A percentile compares a stretch with the other conserved stretches of the same genome.
Conservation (phyloP, 2,329 filamentous ascomycete species). For the Claviceps paspali region DNA sequence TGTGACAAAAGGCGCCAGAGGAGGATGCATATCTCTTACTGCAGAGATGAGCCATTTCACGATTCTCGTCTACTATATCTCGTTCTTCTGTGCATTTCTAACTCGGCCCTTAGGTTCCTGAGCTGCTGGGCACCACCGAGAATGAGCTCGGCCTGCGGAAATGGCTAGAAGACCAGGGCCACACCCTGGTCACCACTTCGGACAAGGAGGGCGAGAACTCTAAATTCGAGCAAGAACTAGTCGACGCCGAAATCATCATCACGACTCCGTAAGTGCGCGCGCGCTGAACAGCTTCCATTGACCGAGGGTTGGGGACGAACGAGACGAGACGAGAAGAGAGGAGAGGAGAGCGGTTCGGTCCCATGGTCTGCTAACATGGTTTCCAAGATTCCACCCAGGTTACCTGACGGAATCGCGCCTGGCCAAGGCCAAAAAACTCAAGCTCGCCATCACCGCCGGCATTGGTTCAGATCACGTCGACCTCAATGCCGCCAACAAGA, state of each 20-base stretch:
- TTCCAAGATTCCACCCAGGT: slow-evolving; percentile 77
- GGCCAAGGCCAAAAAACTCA: slow-evolving; percentile 96
- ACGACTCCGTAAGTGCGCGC: slow-evolving; percentile 63
- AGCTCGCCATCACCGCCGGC: slow-evolving; percentile 91
- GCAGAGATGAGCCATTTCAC: background rate
- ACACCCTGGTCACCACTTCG: slow-evolving; percentile 91
- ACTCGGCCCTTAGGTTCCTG: slow-evolving; percentile 42
- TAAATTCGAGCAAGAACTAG: slow-evolving; percentile 85
- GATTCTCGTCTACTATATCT: too few species aligned
- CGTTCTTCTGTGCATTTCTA: too few species aligned
- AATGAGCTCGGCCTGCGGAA: slow-evolving; percentile 95
- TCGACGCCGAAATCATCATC: slow-evolving; percentile 96
- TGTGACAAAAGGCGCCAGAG: too few species aligned
- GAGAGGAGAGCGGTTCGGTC: background rate
- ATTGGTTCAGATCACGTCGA: slow-evolving; percentile 98
- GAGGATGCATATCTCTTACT: too few species aligned
- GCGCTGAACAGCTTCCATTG: too few species aligned
- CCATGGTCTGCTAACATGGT: background rate
- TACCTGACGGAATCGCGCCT: slow-evolving; percentile 95
- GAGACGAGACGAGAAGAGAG: background rate
- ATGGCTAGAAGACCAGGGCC: slow-evolving; percentile 94
- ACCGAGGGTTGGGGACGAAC: background rate
- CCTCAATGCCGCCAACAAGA: slow-evolving; percentile 91
- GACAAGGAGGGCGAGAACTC: slow-evolving; percentile 95
- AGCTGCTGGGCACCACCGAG: slow-evolving; percentile 86